Evolutionary conservation across 306 rosid genomes (phyloP).

Genomic region (Citrullus colocynthis): DNA sequence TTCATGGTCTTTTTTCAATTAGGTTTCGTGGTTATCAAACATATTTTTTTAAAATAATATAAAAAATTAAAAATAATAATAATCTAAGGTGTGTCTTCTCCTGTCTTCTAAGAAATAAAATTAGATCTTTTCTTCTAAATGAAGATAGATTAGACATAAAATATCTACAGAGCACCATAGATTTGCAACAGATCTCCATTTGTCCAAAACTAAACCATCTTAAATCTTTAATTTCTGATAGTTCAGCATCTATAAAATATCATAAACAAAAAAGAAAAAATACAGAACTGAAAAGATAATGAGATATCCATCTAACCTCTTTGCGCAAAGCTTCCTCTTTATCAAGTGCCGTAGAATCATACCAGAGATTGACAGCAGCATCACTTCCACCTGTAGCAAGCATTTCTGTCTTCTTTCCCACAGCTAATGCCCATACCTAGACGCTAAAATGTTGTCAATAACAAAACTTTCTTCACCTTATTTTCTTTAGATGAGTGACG

Average conservation of each 20-base stretch:
- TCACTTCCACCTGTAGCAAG: conserved; percentile 91
- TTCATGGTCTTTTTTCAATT: too few relatives aligned
- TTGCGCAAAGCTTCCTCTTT: conserved; percentile 71
- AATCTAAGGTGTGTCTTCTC: too few relatives aligned
- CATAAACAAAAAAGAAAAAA: background rate
- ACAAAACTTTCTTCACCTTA: background rate
- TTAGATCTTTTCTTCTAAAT: too few relatives aligned
- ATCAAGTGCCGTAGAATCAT: conserved; percentile 67
- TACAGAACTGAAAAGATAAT: background rate
- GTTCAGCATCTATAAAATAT: background rate
- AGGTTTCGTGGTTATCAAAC: too few relatives aligned
- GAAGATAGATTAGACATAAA: background rate
- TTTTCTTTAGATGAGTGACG: background rate
- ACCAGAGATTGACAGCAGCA: conserved; percentile 73
- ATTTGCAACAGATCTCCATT: background rate
- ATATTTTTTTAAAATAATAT: too few relatives aligned
- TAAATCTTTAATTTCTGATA: background rate
- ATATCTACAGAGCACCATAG: background rate
- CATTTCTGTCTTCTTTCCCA: conserved; percentile 82
- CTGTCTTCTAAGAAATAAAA: too few relatives aligned
- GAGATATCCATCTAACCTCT: conserved; percentile 38
- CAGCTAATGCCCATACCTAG: conserved; percentile 90
- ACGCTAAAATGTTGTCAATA: conserved; percentile 17
- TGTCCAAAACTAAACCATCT: background rate
- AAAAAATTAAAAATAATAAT: too few relatives aligned